These are phyloP conservation scores for Phaseolus coccineus DNA, from an alignment of 331 rosid species.

Conservation along the genomic window DNA sequence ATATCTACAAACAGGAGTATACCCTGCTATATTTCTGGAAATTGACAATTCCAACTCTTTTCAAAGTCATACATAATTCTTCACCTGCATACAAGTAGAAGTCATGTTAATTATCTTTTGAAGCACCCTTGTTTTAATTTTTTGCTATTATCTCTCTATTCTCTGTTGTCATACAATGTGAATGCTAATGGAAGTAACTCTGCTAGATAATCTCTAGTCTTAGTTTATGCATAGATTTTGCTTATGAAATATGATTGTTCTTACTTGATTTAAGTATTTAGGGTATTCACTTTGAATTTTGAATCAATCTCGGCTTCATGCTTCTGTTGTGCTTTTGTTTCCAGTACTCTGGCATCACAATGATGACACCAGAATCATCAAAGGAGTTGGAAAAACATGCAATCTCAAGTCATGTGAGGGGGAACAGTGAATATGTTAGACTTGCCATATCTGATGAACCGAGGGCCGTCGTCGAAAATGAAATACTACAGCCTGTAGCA, in stretches of 20 bases:
- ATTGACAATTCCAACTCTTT: not conserved
- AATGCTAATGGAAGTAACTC: slow-evolving; percentile 13
- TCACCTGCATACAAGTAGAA: slow-evolving; percentile 10
- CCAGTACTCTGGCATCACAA: slow-evolving; percentile 46
- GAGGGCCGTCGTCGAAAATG: slow-evolving; percentile 56
- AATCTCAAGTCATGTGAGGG: slow-evolving; percentile 52
- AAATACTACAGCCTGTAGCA: slow-evolving; percentile 57
- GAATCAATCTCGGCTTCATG: slow-evolving; percentile 26
- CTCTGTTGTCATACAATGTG: slow-evolving; percentile 7
- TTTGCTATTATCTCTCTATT: slow-evolving; percentile 26
- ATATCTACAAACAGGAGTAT: slow-evolving; percentile 14
- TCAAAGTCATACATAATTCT: slow-evolving; percentile 15
- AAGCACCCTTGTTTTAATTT: slow-evolving; percentile 4
- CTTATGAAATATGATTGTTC: not conserved
- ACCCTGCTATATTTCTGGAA: not conserved
- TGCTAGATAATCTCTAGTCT: slow-evolving; percentile 12
- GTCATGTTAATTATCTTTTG: slow-evolving; percentile 9
- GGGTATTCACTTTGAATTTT: slow-evolving; percentile 23
- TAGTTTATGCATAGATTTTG: not conserved
- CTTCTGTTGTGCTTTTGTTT: slow-evolving; percentile 29
- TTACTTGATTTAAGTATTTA: slow-evolving; percentile 24
- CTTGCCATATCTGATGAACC: slow-evolving; percentile 74
- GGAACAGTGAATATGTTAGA: slow-evolving; percentile 75
- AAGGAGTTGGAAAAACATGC: slow-evolving; percentile 59
- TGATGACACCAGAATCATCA: slow-evolving; percentile 64